Percentiles rank a stretch among this genome's conserved stretches.
phyloP scores from a whole-genome alignment of 805 yeast genomes.

The Yarrowia divulgata region DNA sequence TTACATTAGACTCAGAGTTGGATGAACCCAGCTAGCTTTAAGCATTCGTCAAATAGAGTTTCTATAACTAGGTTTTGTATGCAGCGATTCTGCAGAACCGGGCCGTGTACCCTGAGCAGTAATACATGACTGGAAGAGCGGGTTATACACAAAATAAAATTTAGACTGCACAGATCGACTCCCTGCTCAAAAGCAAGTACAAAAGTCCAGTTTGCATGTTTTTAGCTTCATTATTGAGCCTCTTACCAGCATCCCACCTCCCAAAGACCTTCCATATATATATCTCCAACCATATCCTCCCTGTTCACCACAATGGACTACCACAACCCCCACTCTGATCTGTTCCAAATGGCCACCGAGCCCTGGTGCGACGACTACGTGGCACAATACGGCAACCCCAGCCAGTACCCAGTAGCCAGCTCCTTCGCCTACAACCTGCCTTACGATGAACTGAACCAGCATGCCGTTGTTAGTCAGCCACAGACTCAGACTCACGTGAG shows the following conservation, averaged over 20 bases:
- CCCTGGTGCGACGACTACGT: constrained; percentile 38
- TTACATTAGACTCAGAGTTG: background rate
- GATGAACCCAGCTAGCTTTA: background rate
- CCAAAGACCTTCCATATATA: constrained; percentile 8
- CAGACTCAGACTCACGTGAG: background rate
- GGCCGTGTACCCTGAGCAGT: constrained; percentile 24
- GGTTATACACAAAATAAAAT: background rate
- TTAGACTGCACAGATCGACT: background rate
- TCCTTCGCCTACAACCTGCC: constrained; percentile 15
- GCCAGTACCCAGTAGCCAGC: constrained; percentile 10
- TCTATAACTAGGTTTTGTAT: constrained; percentile 9
- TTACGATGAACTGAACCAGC: constrained; percentile 11
- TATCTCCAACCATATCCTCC: constrained; percentile 27
- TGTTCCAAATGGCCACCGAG: constrained; percentile 34
- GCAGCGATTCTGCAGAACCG: constrained; percentile 38
- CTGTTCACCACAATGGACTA: constrained; percentile 22
- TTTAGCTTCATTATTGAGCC: background rate
- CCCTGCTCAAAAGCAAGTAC: background rate
- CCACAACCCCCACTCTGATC: constrained; percentile 32
- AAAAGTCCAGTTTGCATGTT: background rate
- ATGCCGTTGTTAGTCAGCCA: background rate
- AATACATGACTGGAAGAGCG: background rate
- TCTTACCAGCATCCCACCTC: background rate
- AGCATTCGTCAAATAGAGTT: constrained; percentile 17
- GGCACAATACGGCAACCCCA: constrained; percentile 13